phyloP scores from a whole-genome alignment of 441 rosid species.

The Eutrema salsugineum region DNA sequence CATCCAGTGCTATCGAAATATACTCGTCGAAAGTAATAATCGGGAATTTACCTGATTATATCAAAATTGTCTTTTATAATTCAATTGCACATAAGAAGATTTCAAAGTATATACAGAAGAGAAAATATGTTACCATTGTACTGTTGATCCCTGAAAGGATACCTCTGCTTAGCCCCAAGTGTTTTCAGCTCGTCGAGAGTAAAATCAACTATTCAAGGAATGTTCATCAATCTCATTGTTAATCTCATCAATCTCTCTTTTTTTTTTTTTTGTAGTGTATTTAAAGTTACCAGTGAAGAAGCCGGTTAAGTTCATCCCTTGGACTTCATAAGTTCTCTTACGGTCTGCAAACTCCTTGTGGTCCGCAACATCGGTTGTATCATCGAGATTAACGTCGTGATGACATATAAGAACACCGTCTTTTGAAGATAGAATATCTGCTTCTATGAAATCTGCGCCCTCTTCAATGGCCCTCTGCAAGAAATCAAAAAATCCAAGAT shows the following conservation, averaged over 20 bases:
- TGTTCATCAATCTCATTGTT: background rate
- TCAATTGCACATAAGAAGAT: background rate
- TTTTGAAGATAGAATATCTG: constrained; percentile 80
- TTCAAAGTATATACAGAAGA: background rate
- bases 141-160: constrained; percentile 74
- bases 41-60: constrained; percentile 58
- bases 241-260: background rate
- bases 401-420: constrained; percentile 86
- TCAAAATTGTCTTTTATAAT: background rate
- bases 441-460: constrained; percentile 92
- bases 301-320: constrained; percentile 71
- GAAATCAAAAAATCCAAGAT: background rate
- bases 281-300: constrained; percentile 62
- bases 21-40: constrained; percentile 90
- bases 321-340: constrained; percentile 74
- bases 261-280: background rate
- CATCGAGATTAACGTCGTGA: constrained; percentile 82
- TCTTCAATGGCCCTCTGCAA: constrained; percentile 92
- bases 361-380: constrained; percentile 63
- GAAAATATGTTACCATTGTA: constrained; percentile 57
- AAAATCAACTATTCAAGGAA: constrained; percentile 70
- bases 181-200: constrained; percentile 67
- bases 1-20: constrained; percentile 87
- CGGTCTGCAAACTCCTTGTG: constrained; percentile 83
- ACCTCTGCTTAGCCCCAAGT: constrained; percentile 75